These are phyloP conservation scores for Coniferiporia weirii DNA, from an alignment of 1,284 basidiomycete species.

Conservation along the genomic window DNA sequence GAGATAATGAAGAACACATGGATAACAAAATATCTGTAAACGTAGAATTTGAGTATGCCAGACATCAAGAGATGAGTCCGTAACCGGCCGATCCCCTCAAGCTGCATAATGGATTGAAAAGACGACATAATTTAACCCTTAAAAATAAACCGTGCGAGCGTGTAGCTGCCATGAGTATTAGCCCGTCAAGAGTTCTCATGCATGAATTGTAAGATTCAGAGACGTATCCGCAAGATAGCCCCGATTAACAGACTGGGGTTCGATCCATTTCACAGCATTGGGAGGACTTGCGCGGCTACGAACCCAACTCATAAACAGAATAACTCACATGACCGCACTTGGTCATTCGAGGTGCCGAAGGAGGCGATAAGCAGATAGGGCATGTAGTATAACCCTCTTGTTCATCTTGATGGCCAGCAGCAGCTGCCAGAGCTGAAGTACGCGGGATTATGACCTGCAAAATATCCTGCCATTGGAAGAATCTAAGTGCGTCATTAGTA, in stretches of 20 bases:
- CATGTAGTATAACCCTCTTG: constrained; percentile 70
- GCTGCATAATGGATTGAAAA: too few relatives aligned
- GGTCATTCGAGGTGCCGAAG: constrained; percentile 92
- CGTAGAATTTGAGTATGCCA: constrained; percentile 14
- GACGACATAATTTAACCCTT: too few relatives aligned
- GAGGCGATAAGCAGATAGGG: constrained; percentile 92
- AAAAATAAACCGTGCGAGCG: too few relatives aligned
- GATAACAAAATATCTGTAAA: constrained; percentile 78
- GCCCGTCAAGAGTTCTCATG: too few relatives aligned
- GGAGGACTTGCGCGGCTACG: background rate
- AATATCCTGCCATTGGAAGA: constrained; percentile 95
- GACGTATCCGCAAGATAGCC: too few relatives aligned
- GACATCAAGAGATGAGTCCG: background rate
- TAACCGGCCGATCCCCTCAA: background rate
- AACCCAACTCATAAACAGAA: background rate
- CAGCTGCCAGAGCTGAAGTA: constrained; percentile 54
- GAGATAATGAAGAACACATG: constrained; percentile 91
- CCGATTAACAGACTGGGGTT: too few relatives aligned
- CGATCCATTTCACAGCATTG: too few relatives aligned
- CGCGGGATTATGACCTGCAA: constrained; percentile 92
- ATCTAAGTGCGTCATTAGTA: constrained; percentile 42
- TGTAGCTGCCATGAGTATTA: too few relatives aligned
- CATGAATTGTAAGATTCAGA: too few relatives aligned
- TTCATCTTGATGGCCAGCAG: constrained; percentile 37
- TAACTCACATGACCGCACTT: constrained; percentile 91